Evolutionary conservation across 2,329 filamentous ascomycete species (phyloP), one percentile per base, ranked within the genome.

Genomic region (Cladosporium phlei): DNA sequence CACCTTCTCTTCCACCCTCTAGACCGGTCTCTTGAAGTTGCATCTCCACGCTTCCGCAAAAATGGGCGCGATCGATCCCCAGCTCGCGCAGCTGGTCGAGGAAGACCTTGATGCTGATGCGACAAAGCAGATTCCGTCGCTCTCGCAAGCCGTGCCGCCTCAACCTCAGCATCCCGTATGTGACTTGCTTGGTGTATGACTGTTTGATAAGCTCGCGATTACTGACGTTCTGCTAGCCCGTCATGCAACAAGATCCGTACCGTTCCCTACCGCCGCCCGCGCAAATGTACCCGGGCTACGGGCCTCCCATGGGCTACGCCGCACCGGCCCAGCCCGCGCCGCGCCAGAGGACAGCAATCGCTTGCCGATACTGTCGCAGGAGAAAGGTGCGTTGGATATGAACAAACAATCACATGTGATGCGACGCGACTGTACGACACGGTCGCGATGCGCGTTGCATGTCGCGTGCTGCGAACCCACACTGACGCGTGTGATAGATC

Each of bases 261-360:
- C 69, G 69, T 47, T 58, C 61, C 43, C 62, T 71, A 47, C 70
- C 71, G 28, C 67, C 70, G 32, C 71, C 71, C 47, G 65, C 68
- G 49, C 66, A 69, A 25, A 66, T 73, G 67, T 73, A 45, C 32
- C 42, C 42, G 24, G 42, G 30, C 17, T 45, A 71, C 56, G 55
- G 63, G 53, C 66, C 66, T 42, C 66, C 65, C 46, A 69, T 69
- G 45, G 65, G 63, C 9, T 70, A 71, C 34, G 62, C 59, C 35
- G 61, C 64, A 29, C 59, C 65, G 50, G 64, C 65, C 40, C 71
- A 74, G 57, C 73, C 74, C 25, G 77, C 77, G n/a, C 77, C 77
- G 12, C 71, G 77, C 47, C 77, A 80, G 61, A 69, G 77, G 52
- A 80, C 77, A 42, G 77, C 77, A 46, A 80, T 80, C 60, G 77